These are phyloP conservation scores for Mycena pura DNA, from an alignment of 768 basidiomycete species.

Conservation along the genomic window DNA sequence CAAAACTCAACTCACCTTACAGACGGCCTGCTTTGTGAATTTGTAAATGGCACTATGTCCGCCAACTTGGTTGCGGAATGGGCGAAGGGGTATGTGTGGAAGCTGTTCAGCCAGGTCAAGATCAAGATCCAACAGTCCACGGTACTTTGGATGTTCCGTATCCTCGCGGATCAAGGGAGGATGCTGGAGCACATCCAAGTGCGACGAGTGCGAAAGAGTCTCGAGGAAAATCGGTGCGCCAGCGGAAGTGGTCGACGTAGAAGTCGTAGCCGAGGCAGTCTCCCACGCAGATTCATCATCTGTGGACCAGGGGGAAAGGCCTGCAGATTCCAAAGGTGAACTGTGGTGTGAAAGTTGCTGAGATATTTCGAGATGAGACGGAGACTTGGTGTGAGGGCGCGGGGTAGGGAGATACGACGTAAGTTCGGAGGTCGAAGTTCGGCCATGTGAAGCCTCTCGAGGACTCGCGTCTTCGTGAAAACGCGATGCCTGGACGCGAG, in stretches of 20 bases:
- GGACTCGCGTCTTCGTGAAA: constrained; percentile 29
- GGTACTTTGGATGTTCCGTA: constrained; percentile 29
- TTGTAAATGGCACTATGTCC: constrained; percentile 98
- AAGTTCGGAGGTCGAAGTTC: constrained; percentile 48
- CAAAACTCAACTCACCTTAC: constrained; percentile 75
- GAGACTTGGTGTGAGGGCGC: constrained; percentile 30
- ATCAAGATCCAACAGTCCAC: constrained; percentile 45
- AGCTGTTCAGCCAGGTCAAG: constrained; percentile 61
- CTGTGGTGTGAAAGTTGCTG: constrained; percentile 24
- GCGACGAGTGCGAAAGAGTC: constrained; percentile 33
- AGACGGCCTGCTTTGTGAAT: constrained; percentile 96
- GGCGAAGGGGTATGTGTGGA: constrained; percentile 90
- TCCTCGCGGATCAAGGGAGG: constrained; percentile 17
- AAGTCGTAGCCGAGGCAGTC: constrained; percentile 67
- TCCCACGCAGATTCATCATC: constrained; percentile 84
- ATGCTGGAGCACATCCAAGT: constrained; percentile 7
- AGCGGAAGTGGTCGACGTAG: constrained; percentile 64
- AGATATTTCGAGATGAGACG: constrained; percentile 18
- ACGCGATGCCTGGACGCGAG: constrained; percentile 39
- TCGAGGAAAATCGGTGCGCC: constrained; percentile 32
- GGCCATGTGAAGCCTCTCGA: constrained; percentile 32
- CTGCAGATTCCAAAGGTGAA: constrained; percentile 43
- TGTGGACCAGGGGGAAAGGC: constrained; percentile 70
- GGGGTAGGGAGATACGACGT: constrained; percentile 33
- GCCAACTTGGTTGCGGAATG: constrained; percentile 97